Evolutionary conservation across 345 rosid genomes (phyloP).

Genomic region (Mallotus nudiflorus): DNA sequence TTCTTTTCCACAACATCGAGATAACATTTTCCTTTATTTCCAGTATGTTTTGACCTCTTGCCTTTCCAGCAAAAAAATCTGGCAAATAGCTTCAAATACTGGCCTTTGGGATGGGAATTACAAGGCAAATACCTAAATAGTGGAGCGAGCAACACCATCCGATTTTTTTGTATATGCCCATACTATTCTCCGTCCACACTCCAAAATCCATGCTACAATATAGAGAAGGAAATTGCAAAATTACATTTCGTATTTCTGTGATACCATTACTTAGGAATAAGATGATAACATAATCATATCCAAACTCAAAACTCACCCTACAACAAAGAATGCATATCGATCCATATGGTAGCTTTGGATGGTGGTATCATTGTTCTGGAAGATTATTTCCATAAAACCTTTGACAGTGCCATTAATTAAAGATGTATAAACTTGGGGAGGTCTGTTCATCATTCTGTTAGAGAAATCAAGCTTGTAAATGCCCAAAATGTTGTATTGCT

Average conservation of each 20-base stretch:
- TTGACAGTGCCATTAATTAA: constrained; percentile 81
- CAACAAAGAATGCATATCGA: constrained; percentile 92
- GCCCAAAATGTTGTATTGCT: constrained; percentile 72
- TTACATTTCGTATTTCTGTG: not conserved
- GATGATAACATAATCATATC: constrained; percentile 18
- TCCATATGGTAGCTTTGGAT: constrained; percentile 88
- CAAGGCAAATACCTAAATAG: constrained; percentile 60
- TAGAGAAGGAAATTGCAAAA: constrained; percentile 12
- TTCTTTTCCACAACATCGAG: not conserved
- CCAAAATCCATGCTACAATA: constrained; percentile 85
- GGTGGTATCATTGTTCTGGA: constrained; percentile 77
- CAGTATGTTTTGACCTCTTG: not conserved
- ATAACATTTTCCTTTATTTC: not conserved
- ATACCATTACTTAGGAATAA: not conserved
- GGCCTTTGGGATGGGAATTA: constrained; percentile 8
- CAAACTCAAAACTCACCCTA: constrained; percentile 61
- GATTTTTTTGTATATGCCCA: constrained; percentile 82
- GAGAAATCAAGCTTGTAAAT: constrained; percentile 93
- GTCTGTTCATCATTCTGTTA: constrained; percentile 67
- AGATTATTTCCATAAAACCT: constrained; percentile 86
- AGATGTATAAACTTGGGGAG: constrained; percentile 75
- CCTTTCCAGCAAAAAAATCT: too few species aligned
- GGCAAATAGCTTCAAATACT: not conserved
- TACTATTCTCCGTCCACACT: constrained; percentile 88
- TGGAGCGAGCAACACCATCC: constrained; percentile 87